Conservation (phyloP, 768 basidiomycete genomes). For the Russula sp. region DNA sequence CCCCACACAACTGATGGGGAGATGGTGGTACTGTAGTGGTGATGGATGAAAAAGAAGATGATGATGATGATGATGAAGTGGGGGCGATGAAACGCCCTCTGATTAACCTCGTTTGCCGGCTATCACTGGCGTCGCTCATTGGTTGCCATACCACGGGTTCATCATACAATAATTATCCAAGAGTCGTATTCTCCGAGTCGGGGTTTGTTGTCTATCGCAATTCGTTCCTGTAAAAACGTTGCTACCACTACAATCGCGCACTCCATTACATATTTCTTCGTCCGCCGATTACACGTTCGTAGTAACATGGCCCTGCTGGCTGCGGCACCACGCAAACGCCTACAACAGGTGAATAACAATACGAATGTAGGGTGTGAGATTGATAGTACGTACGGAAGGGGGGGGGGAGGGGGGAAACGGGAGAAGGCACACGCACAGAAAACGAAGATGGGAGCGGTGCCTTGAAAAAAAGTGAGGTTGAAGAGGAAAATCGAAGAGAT, state of each 20-base stretch:
- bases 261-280: slow-evolving; percentile 11
- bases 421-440: slow-evolving; percentile 1
- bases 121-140: too few species aligned
- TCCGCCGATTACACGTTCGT: slow-evolving; percentile 17
- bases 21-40: too few species aligned
- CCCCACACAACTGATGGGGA: too few species aligned
- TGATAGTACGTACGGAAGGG: slow-evolving; percentile 7
- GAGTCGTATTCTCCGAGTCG: too few species aligned
- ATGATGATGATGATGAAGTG: too few species aligned
- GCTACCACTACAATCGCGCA: slow-evolving; percentile 11
- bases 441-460: slow-evolving; percentile 3
- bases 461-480: background rate
- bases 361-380: slow-evolving; percentile 16
- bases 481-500: background rate
- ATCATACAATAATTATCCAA: too few species aligned
- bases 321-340: slow-evolving; percentile 7
- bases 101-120: too few species aligned
- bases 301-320: slow-evolving; percentile 7
- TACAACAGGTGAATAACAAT: slow-evolving; percentile 20
- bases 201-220: too few species aligned
- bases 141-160: too few species aligned
- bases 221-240: background rate
- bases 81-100: too few species aligned
- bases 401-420: background rate
- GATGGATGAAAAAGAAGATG: too few species aligned